Conservation (phyloP, 139 green algal genomes). For the Desmodesmus armatus region DNA sequence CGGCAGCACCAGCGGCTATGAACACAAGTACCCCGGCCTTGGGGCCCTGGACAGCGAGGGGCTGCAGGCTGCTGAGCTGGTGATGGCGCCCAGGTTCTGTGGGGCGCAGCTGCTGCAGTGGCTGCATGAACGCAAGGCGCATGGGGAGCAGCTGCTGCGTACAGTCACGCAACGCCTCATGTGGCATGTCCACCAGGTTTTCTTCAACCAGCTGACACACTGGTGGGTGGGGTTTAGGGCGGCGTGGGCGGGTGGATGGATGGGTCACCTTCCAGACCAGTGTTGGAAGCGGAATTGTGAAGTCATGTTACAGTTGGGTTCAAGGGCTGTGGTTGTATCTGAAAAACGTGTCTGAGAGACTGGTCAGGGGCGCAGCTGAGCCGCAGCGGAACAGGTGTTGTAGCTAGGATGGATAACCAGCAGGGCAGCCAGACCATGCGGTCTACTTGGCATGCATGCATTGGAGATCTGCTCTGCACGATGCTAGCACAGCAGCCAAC, state of each 20-base stretch:
- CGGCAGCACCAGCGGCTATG: slow-evolving; percentile 53
- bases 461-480: no score
- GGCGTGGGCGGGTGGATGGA: neutral
- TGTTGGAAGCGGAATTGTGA: neutral
- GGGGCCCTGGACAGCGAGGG: neutral
- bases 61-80: neutral
- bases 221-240: slow-evolving; percentile 79
- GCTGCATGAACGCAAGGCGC: slow-evolving; percentile 59
- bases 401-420: no score
- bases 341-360: no score
- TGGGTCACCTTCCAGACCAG: neutral
- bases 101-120: slow-evolving; percentile 69
- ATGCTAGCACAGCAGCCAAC: no score
- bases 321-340: no score
- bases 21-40: no score
- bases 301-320: neutral
- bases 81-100: slow-evolving; percentile 3
- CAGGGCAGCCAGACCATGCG: no score
- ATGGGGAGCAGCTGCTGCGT: slow-evolving; percentile 81
- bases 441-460: no score
- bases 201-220: slow-evolving; percentile 83
- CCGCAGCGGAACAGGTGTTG: neutral
- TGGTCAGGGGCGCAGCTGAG: neutral
- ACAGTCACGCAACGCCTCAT: slow-evolving; percentile 76
- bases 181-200: slow-evolving; percentile 91